Evolutionary conservation across 768 basidiomycete genomes (phyloP).

Genomic region (Krasilnikovozyma curviuscula): DNA sequence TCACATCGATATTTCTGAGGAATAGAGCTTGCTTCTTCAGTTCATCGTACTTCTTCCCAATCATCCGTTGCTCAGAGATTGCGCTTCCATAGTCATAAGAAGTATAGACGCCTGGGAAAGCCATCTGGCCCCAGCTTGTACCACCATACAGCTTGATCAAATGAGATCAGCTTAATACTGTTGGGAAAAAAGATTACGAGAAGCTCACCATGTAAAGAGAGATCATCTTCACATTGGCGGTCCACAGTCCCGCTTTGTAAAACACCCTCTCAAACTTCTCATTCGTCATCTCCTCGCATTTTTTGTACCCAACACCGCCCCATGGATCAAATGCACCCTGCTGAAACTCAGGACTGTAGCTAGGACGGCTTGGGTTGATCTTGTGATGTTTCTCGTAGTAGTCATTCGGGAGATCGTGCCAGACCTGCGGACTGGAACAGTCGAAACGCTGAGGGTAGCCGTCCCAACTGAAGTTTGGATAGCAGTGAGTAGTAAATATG

Average conservation of each 20-base stretch:
- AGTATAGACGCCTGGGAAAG: constrained; percentile 39
- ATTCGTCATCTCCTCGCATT: constrained; percentile 1
- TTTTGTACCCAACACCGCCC: constrained; percentile 35
- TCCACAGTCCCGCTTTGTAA: constrained; percentile 42
- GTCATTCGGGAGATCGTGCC: constrained; percentile 44
- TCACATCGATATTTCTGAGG: constrained; percentile 41
- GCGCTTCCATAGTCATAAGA: constrained; percentile 63
- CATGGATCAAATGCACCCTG: constrained; percentile 65
- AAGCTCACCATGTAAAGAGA: constrained; percentile 71
- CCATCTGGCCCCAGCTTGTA: constrained; percentile 66
- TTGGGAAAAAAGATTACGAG: constrained; percentile 20
- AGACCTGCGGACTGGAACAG: constrained; percentile 49
- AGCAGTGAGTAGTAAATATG: neutral
- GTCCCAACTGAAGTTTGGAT: constrained; percentile 32
- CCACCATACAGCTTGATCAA: constrained; percentile 33
- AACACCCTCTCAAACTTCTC: constrained; percentile 37
- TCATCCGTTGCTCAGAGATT: constrained; percentile 38
- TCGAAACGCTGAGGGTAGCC: constrained; percentile 63
- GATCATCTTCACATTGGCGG: constrained; percentile 59
- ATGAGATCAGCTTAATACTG: neutral
- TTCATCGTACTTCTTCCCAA: constrained; percentile 53
- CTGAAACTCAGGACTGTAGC: constrained; percentile 57
- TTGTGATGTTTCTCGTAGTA: constrained; percentile 46
- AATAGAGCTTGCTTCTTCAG: constrained; percentile 61
- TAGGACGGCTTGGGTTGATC: constrained; percentile 35